These are phyloP conservation scores for Paraphaeosphaeria sporulosa DNA, from an alignment of 2,329 filamentous ascomycete genomes.

Conservation along the genomic window DNA sequence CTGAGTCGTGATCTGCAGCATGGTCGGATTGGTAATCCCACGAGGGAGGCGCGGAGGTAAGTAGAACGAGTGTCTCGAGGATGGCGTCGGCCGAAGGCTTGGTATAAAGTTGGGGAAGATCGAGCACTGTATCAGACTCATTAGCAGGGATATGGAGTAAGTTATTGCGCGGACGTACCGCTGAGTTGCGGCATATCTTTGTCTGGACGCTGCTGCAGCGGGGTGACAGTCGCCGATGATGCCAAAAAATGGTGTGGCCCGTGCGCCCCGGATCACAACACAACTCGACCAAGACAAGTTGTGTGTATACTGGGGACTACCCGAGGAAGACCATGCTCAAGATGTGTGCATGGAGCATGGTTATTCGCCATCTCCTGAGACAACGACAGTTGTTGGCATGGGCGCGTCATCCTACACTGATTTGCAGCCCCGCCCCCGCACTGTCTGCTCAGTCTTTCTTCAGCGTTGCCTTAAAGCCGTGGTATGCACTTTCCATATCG, in stretches of 20 bases:
- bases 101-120: constrained; percentile 84
- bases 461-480: constrained; percentile 87
- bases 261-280: constrained; percentile 17
- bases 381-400: neutral
- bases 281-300: neutral
- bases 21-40: constrained; percentile 64
- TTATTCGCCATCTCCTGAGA: neutral
- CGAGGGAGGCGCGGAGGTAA: constrained; percentile 72
- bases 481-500: constrained; percentile 93
- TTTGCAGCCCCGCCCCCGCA: neutral
- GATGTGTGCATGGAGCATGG: neutral
- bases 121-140: constrained; percentile 61
- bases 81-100: constrained; percentile 73
- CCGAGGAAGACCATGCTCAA: neutral
- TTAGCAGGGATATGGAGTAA: constrained; percentile 20
- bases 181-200: constrained; percentile 36
- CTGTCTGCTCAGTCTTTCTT: constrained; percentile 41
- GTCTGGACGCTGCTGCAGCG: neutral
- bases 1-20: constrained; percentile 43
- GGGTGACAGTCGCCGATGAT: constrained; percentile 2
- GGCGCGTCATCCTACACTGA: neutral
- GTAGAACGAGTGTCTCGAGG: constrained; percentile 68
- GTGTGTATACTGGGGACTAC: neutral
- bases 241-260: constrained; percentile 17
- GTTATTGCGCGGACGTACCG: constrained; percentile 28